Base-by-base conservation (phyloP, 495 filamentous ascomycete species). In the Penicillium manginii region DNA sequence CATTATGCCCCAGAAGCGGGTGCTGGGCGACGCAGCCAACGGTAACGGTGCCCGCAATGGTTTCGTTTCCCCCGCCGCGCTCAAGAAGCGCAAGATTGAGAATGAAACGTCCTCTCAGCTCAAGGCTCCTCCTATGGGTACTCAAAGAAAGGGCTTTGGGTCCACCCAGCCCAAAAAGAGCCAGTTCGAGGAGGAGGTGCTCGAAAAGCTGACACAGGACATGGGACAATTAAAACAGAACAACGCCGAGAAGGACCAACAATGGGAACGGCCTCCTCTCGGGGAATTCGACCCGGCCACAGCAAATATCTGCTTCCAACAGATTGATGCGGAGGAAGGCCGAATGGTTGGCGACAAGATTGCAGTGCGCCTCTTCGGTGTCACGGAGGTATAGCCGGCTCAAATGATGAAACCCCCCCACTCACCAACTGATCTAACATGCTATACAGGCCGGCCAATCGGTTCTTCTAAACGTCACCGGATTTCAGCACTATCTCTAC, bases 401-500 rank as follows among this genome's bases (percentile, higher is more conserved):
- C 23, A 4, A 26, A 10, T 40, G 9, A 29, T 50, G 21, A 40
- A 10, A 31, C 33, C 15, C 10, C 23, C 9, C 47, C 9, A 10
- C 19, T 29, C 31, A 50, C 12, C 37, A 26, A 47, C 22, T 47
- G 17, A 63, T 23, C 58, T 67, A 49, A 70, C 37, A 33, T 61
- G 21, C 52, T 46, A 42, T 58, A 55, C 52, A 91, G 79, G 75
- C 82, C 43, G 94, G 94, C 59, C 91, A 99, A 75, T 98, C 94
- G 2, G 93, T 97, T 9, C 80, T 98, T 57, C 81, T 99, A 17
- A 93, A 99, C 72, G 92, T 99, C 55, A 97, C 90, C 6, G 91
- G 91, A 68, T 99, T 99, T 73, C 86, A 90, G 57, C 94, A 98
- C 72, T 99, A 99, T 65, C 84, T 99, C 50, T 99, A 96, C 65